Conservation (phyloP, 2,329 filamentous ascomycete species). For the Orbilia quercus region DNA sequence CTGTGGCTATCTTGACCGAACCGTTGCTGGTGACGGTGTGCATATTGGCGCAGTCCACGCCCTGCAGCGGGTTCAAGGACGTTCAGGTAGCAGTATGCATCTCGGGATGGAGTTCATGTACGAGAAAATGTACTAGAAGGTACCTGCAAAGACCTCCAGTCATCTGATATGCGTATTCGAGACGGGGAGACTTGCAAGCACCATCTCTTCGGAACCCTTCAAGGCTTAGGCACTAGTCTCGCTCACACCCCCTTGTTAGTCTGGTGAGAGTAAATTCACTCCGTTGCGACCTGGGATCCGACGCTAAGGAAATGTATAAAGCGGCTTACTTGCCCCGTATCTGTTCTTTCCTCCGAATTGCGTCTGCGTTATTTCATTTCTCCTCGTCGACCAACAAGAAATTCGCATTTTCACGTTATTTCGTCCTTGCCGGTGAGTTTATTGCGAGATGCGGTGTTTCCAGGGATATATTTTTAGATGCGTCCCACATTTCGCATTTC, state of each 20-base stretch:
- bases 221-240: no score
- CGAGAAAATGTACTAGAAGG: not conserved
- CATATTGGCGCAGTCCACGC: constrained; percentile 31
- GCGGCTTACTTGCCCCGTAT: constrained; percentile 27
- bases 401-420: not conserved
- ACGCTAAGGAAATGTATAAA: constrained; percentile 43
- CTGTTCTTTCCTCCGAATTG: constrained; percentile 35
- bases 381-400: not conserved
- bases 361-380: constrained; percentile 17
- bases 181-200: constrained; percentile 6
- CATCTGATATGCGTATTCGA: constrained; percentile 36
- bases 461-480: constrained; percentile 41
- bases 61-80: constrained; percentile 6
- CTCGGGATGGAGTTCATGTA: constrained; percentile 17
- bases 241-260: constrained; percentile 9
- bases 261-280: not conserved
- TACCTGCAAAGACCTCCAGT: constrained; percentile 30
- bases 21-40: constrained; percentile 6
- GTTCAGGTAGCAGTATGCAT: no score
- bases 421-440: constrained; percentile 17
- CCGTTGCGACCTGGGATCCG: not conserved
- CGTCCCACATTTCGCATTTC: not conserved
- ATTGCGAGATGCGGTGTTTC: constrained; percentile 27
- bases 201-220: constrained; percentile 27
- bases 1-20: not conserved